Percentiles rank a stretch among this genome's conserved stretches.
Evolutionary conservation across 1,139 yeast genomes (phyloP).

Genomic region (Saccharomyces pastorianus): DNA sequence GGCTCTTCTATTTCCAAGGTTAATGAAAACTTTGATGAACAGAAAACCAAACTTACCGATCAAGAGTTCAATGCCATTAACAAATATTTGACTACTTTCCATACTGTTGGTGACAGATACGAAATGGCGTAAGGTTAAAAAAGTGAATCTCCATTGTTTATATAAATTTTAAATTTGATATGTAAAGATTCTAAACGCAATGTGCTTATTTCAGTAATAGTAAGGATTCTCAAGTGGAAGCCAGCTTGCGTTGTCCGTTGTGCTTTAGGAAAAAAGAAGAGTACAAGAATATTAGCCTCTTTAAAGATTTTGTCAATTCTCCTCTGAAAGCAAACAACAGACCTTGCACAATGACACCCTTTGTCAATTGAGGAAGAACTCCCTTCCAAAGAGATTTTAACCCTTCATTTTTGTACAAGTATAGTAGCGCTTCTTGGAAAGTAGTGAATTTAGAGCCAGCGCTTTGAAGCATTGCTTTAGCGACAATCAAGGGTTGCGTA

Average conservation of each 20-base stretch:
- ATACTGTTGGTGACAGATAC: slow-evolving; percentile 47
- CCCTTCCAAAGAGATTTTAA: slow-evolving; percentile 63
- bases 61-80: slow-evolving; percentile 47
- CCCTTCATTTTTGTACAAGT: slow-evolving; percentile 46
- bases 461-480: slow-evolving; percentile 76
- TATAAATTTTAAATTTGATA: background rate
- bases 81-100: slow-evolving; percentile 35
- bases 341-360: slow-evolving; percentile 83
- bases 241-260: background rate
- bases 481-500: slow-evolving; percentile 80
- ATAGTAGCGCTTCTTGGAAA: slow-evolving; percentile 47
- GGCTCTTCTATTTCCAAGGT: slow-evolving; percentile 54
- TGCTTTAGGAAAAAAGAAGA: background rate
- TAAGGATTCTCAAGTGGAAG: background rate
- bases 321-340: slow-evolving; percentile 77
- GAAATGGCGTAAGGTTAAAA: slow-evolving; percentile 17
- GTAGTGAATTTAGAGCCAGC: slow-evolving; percentile 36
- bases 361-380: slow-evolving; percentile 67
- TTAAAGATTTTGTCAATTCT: slow-evolving; percentile 39
- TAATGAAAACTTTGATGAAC: slow-evolving; percentile 45
- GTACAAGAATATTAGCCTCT: slow-evolving; percentile 9
- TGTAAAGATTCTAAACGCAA: background rate
- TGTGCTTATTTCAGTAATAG: background rate
- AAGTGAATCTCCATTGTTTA: background rate
- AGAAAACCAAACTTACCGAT: slow-evolving; percentile 38